phyloP scores from a whole-genome alignment of 2,329 filamentous ascomycete genomes.

The Ilyonectria destructans region DNA sequence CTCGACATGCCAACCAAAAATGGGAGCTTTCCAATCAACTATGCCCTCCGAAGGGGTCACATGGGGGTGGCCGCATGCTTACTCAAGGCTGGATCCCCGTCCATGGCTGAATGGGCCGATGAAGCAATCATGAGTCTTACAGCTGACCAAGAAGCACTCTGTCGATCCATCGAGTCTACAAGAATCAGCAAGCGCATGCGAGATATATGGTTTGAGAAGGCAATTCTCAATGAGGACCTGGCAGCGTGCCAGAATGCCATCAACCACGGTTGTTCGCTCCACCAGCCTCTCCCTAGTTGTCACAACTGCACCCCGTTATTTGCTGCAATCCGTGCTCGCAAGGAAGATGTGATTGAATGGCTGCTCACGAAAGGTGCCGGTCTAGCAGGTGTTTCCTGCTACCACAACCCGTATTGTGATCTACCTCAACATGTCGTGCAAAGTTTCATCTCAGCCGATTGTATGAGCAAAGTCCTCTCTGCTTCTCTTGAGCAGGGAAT shows the following conservation, averaged over 20 bases:
- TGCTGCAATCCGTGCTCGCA: background rate
- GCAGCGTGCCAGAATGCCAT: background rate
- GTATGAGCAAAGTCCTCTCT: conserved; percentile 4
- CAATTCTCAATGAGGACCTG: background rate
- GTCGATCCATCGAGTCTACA: background rate
- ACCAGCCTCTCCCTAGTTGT: background rate
- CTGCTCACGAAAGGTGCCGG: background rate
- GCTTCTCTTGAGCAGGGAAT: background rate
- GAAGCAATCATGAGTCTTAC: background rate
- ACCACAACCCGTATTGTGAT: background rate
- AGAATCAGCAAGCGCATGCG: background rate
- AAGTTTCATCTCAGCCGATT: background rate
- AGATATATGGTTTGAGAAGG: background rate
- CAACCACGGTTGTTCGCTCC: background rate
- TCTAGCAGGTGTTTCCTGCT: background rate
- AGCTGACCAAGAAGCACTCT: background rate
- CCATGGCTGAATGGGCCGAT: background rate
- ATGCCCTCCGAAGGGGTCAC: background rate
- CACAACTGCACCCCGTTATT: conserved; percentile 11
- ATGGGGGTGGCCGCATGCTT: background rate
- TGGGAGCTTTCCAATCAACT: conserved; percentile 4
- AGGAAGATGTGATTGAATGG: conserved; percentile 7
- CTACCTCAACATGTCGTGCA: conserved; percentile 5
- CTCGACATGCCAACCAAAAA: background rate
- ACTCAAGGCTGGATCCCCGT: conserved; percentile 1